These are phyloP conservation scores for Ampelocalamus luodianensis DNA, from an alignment of 176 grass and related monocot species.

Conservation along the genomic window DNA sequence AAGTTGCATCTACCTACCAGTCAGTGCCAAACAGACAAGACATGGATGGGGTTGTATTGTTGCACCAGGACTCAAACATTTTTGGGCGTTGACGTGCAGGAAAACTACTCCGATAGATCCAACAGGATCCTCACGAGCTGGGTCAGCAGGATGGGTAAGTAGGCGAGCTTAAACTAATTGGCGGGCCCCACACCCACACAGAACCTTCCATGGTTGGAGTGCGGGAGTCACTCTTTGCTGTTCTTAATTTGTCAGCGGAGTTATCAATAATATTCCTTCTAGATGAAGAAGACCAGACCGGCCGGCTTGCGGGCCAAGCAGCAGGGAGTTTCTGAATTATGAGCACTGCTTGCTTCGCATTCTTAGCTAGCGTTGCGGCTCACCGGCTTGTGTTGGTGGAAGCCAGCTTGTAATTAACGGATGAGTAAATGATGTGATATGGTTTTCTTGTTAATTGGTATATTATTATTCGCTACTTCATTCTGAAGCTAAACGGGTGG, in stretches of 20 bases:
- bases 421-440: neutral
- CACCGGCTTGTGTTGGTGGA: neutral
- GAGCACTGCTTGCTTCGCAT: neutral
- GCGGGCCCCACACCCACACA: neutral
- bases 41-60: neutral
- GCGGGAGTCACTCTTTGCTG: neutral
- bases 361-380: neutral
- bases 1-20: constrained; percentile 30
- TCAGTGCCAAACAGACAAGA: constrained; percentile 19
- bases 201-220: constrained; percentile 8
- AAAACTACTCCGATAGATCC: neutral
- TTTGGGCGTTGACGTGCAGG: constrained; percentile 6
- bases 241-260: neutral
- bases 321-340: constrained; percentile 11
- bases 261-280: constrained; percentile 23
- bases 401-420: constrained; percentile 11
- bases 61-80: neutral
- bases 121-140: constrained; percentile 9
- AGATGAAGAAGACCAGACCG: constrained; percentile 28
- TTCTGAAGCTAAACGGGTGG: neutral
- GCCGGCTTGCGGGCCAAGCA: constrained; percentile 37
- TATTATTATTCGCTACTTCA: neutral
- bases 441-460: neutral
- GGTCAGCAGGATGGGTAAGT: constrained; percentile 10
- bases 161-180: neutral